Base-by-base conservation (phyloP, 2,329 filamentous ascomycete genomes). In the Albophoma yamanashiensis region DNA sequence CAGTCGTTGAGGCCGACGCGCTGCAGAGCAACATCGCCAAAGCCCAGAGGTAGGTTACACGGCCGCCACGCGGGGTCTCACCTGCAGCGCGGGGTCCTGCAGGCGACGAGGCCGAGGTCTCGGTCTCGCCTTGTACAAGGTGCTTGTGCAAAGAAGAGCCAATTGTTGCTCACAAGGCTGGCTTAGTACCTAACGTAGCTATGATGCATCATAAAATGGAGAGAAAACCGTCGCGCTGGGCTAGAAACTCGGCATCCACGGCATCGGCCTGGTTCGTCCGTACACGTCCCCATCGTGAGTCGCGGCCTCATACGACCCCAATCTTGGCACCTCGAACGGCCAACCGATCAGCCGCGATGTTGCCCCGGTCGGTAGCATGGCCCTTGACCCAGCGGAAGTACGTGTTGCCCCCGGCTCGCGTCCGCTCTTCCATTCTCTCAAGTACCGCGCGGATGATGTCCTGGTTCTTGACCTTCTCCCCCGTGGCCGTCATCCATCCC, bases 371-470 rank as follows among this genome's bases (percentile, higher is more conserved):
- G 53, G 79, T 79, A 34, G 81, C 81, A 71, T 99, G 94, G 0
- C 92, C 94, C 74, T 96, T 96, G 55, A 97, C 86, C 92, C 92
- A 97, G 63, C 86, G 81, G 68, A 96, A 94, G 59, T 82, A 76
- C 0, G 90, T 95, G 64, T 78, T 75, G 3, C 80, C 81, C 20
- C 83, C 84, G 1, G 79, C 76, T 58, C 75, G 77, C 56, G 84
- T 81, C 56, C 91, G 81, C 71, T 90, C 83, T 31, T 89, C 84
- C 57, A 97, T 89, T 67, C 84, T 83, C 8, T 80, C 77, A 47
- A 92, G 76, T 55, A 96, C 86, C 3, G 82, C 82, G 70, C 89
- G 82, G 60, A 97, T 82, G 25, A 97, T 75, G 68, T 99, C 94
- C 68, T 85, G 85, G 72, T 99, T 97, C 76, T 92, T 88, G 9